Base-by-base conservation (phyloP, 805 yeast genomes). In the Ogataea pignaliae region DNA sequence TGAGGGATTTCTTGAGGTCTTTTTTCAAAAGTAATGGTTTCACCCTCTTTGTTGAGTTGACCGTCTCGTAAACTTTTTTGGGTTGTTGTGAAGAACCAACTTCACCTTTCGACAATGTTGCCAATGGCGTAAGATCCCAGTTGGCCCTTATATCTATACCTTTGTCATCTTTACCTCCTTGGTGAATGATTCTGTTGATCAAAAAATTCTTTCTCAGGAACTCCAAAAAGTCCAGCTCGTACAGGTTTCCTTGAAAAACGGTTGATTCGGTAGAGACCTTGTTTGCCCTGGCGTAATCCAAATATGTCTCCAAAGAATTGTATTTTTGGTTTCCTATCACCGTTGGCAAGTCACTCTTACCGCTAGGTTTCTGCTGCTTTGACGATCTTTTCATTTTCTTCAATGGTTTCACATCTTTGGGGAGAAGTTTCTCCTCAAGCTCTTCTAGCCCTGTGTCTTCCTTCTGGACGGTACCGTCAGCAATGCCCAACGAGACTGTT, bases 81-180 rank as follows among this genome's bases (percentile, higher is more conserved):
- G 26, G 7, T 9, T 30, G 5, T 13, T 30, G 13, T 13, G 13
- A 5, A 29, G 10, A 10, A 30, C 16, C 38, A 15, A 41, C 49
- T 15, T 37, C 39, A n/a, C 14, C 36, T 13, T 40, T 21, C 15
- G 40, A 29, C 14, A 32, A 14, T 34, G 34, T 35, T 26, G 43
- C 41, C 40, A 51, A 43, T 38, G 72, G 57, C 3, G 45, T 33
- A 15, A 52, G 54, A 42, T 73, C 61, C 83, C 84, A 78, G 35
- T 64, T 64, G 0, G 83, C 83, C 16, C 73, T 55, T 4, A 80
- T 55, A 53, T 80, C 85, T 3, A 79, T 63, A 0, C 85, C 85
- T 41, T 72, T 68, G 51, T 80, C 85, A 40, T 71, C 70, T 1
- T 78, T 65, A 1, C 84, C 82, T 1, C 85, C 85, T 34, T 67